phyloP scores from a whole-genome alignment of 1,139 yeast species.

The Waltiozyma sp. region DNA sequence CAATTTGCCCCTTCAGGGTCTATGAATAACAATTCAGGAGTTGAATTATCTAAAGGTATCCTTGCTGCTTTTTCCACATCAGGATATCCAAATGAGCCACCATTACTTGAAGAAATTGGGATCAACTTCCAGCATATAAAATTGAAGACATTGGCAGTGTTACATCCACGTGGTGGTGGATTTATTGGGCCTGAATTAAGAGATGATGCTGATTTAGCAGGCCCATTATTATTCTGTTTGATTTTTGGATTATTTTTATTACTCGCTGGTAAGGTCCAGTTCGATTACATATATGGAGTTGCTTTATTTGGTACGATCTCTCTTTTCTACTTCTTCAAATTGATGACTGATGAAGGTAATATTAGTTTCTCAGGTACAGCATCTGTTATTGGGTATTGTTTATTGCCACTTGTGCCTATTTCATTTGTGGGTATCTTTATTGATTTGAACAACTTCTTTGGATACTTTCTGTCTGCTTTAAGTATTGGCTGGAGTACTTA shows the following conservation, averaged over 20 bases:
- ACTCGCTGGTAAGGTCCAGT: conserved; percentile 85
- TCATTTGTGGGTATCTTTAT: conserved; percentile 60
- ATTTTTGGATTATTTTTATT: conserved; percentile 78
- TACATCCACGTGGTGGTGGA: conserved; percentile 60
- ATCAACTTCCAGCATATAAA: conserved; percentile 84
- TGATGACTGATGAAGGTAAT: conserved; percentile 44
- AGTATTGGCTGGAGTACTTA: conserved; percentile 92
- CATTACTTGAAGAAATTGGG: conserved; percentile 85
- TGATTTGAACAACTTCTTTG: conserved; percentile 61
- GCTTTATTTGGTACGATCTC: conserved; percentile 86
- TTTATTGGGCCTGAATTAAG: conserved; percentile 56
- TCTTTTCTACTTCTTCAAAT: conserved; percentile 70
- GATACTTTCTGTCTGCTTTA: conserved; percentile 57
- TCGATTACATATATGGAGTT: conserved; percentile 94
- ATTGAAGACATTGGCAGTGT: conserved; percentile 75
- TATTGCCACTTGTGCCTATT: conserved; percentile 77
- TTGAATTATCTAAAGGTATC: conserved; percentile 59
- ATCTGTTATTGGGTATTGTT: conserved; percentile 87
- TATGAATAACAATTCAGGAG: conserved; percentile 40
- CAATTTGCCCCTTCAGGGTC: conserved; percentile 27
- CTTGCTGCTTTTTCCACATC: conserved; percentile 88
- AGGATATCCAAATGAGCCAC: conserved; percentile 92
- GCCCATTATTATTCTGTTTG: conserved; percentile 84
- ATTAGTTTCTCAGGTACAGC: conserved; percentile 72
- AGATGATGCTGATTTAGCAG: conserved; percentile 90